Percentiles rank a stretch among this genome's conserved stretches.
Conservation (phyloP, 257 asterid genomes). For the Penstemon barbatus region DNA sequence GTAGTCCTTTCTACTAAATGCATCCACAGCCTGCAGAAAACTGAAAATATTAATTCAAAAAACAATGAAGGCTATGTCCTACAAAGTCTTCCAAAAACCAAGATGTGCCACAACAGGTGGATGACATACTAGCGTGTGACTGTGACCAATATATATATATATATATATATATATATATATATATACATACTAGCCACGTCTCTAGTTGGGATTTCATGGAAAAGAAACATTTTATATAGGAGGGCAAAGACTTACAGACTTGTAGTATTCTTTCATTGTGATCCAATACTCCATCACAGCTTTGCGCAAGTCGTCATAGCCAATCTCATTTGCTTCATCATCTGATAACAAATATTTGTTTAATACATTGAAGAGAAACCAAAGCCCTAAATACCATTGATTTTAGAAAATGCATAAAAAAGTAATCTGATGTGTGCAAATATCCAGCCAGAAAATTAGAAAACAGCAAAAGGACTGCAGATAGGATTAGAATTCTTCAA, state of each 20-base stretch:
- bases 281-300: conserved; percentile 62
- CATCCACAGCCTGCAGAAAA: conserved; percentile 65
- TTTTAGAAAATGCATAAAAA: conserved; percentile 22
- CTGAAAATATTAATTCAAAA: conserved; percentile 11
- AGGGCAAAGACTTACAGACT: conserved; percentile 53
- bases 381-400: conserved; percentile 17
- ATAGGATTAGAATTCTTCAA: conserved; percentile 1
- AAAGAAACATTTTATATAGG: neutral
- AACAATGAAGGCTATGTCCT: conserved; percentile 10
- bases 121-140: neutral
- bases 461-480: conserved; percentile 8
- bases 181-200: conserved; percentile 18
- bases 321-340: conserved; percentile 44
- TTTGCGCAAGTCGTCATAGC: conserved; percentile 57
- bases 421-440: neutral
- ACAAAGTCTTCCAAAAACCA: conserved; percentile 1
- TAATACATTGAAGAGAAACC: conserved; percentile 18
- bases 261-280: conserved; percentile 68
- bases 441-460: conserved; percentile 1
- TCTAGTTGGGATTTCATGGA: conserved; percentile 10
- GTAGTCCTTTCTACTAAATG: conserved; percentile 42
- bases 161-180: neutral
- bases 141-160: too few relatives aligned
- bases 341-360: conserved; percentile 36
- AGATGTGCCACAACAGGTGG: conserved; percentile 9